Percentiles rank a stretch among this genome's conserved stretches.
Evolutionary conservation across 495 filamentous ascomycete species (phyloP).

Genomic region (Trichoderma parareesei): DNA sequence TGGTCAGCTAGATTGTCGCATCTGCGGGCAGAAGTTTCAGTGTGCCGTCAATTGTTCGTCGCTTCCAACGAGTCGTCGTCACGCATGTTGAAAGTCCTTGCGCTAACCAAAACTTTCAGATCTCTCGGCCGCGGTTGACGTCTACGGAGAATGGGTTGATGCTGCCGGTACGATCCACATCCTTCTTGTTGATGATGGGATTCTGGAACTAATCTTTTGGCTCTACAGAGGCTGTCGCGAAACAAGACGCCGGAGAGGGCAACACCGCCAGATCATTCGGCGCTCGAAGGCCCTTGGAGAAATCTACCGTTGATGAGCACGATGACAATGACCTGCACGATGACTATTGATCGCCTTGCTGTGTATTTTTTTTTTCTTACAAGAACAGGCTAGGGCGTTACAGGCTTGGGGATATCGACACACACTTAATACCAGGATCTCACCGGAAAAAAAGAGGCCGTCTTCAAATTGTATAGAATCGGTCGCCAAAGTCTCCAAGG

Average conservation of each 20-base stretch:
- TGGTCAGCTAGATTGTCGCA: slow-evolving; percentile 77
- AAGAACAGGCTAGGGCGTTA: slow-evolving; percentile 1
- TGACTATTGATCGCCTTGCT: slow-evolving; percentile 21
- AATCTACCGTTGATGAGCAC: slow-evolving; percentile 12
- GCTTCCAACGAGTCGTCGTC: not conserved
- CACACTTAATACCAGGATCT: slow-evolving; percentile 14
- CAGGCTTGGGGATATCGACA: slow-evolving; percentile 6
- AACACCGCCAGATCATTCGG: slow-evolving; percentile 22
- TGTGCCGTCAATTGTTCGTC: slow-evolving; percentile 82
- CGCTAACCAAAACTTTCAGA: slow-evolving; percentile 38
- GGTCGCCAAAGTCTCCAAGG: slow-evolving; percentile 91
- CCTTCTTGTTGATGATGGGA: too few relatives aligned
- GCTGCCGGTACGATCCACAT: slow-evolving; percentile 61
- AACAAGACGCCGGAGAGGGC: slow-evolving; percentile 27
- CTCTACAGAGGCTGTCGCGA: slow-evolving; percentile 33
- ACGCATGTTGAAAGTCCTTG: not conserved
- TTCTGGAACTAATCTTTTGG: slow-evolving; percentile 18
- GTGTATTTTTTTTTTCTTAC: not conserved
- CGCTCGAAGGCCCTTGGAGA: not conserved
- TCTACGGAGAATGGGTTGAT: slow-evolving; percentile 97
- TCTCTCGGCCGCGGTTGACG: slow-evolving; percentile 82
- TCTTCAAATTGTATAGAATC: slow-evolving; percentile 82
- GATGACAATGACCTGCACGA: slow-evolving; percentile 37
- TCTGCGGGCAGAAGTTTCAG: slow-evolving; percentile 89
- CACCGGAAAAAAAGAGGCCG: not conserved